These are phyloP conservation scores for Globisporangium lucens DNA, from an alignment of 352 stramenopile species.

Conservation along the genomic window DNA sequence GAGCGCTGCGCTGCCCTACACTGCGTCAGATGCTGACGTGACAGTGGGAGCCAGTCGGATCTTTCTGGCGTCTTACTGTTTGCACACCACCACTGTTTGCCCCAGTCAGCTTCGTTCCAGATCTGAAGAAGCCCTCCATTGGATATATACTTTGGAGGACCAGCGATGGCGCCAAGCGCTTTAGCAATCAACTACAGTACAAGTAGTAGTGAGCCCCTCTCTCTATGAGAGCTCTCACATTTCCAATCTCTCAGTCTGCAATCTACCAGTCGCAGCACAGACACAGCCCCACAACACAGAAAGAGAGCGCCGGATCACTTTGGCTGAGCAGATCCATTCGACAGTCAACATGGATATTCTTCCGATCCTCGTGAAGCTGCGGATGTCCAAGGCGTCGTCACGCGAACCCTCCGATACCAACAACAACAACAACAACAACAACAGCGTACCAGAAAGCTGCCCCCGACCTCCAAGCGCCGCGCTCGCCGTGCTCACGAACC, in stretches of 20 bases:
- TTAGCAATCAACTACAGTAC: not conserved
- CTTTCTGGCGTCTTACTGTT: not conserved
- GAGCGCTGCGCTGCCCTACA: not conserved
- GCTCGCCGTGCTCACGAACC: not conserved
- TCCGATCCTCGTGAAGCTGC: not conserved
- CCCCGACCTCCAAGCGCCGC: not conserved
- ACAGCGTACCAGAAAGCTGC: not conserved
- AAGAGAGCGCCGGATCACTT: no score
- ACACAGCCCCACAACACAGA: no score
- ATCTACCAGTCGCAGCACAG: not conserved
- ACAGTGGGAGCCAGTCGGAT: not conserved
- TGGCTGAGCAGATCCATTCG: not conserved
- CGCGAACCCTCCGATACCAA: not conserved
- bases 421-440: not conserved
- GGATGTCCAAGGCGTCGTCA: not conserved
- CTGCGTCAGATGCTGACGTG: not conserved
- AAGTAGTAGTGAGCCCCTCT: no score
- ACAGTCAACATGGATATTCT: not conserved
- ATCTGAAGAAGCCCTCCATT: not conserved
- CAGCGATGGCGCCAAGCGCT: not conserved
- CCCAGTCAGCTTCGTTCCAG: not conserved
- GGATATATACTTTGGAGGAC: not conserved
- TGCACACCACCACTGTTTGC: not conserved
- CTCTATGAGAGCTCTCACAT: not conserved
- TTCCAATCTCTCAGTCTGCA: not conserved